These are phyloP conservation scores for Diatrype stigma DNA, from an alignment of 2,329 filamentous ascomycete genomes.

Conservation along the genomic window DNA sequence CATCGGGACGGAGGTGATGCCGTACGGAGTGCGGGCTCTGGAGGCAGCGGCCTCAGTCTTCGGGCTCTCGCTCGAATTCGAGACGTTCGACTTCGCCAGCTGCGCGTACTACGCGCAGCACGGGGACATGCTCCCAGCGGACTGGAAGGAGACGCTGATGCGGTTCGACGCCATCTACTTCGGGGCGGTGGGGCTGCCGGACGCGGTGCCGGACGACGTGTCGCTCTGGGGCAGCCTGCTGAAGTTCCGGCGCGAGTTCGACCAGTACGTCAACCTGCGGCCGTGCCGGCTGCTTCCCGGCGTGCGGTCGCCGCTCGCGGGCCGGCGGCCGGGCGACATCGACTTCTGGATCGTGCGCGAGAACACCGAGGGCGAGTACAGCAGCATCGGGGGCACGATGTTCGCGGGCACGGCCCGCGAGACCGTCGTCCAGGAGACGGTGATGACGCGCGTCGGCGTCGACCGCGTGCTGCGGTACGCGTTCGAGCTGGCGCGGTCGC, in stretches of 20 bases:
- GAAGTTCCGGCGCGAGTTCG: conserved; percentile 62
- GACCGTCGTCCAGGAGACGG: conserved; percentile 54
- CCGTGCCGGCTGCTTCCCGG: conserved; percentile 60
- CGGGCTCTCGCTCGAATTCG: conserved; percentile 52
- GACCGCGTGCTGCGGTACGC: conserved; percentile 58
- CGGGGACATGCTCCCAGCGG: conserved; percentile 37
- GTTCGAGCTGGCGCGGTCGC: conserved; percentile 53
- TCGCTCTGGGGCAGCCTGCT: conserved; percentile 64
- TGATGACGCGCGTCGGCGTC: conserved; percentile 56
- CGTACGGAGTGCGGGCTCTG: conserved; percentile 58
- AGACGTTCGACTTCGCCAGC: conserved; percentile 62
- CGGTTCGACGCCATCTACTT: conserved; percentile 65
- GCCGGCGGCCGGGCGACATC: conserved; percentile 51
- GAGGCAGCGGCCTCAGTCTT: conserved; percentile 45
- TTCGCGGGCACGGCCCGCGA: conserved; percentile 56
- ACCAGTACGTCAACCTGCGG: conserved; percentile 66
- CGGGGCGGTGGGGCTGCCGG: conserved; percentile 57
- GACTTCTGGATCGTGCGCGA: conserved; percentile 63
- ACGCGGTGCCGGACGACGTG: conserved; percentile 59
- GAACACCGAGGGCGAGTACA: conserved; percentile 62
- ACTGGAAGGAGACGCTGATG: conserved; percentile 49
- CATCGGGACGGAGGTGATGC: conserved; percentile 65
- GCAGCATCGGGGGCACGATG: conserved; percentile 57
- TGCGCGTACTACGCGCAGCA: conserved; percentile 52
- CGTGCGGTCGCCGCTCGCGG: conserved; percentile 52